These are phyloP conservation scores for Solanum microdontum DNA, from an alignment of 257 asterid species.

Conservation along the genomic window DNA sequence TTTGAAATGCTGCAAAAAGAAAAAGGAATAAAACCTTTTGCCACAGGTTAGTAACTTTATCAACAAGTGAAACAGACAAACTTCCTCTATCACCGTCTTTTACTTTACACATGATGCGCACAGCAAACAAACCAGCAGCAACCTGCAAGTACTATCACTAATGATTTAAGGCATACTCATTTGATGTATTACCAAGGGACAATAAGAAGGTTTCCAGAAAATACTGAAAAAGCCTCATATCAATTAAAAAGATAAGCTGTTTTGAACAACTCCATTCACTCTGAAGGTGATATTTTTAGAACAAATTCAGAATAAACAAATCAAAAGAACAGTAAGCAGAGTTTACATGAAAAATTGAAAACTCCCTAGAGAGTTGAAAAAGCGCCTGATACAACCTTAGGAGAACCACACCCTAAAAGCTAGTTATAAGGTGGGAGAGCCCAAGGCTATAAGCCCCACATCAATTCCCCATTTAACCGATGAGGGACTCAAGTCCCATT, in stretches of 20 bases:
- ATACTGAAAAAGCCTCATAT: neutral
- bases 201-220: neutral
- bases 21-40: constrained; percentile 43
- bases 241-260: neutral
- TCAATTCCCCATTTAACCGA: neutral
- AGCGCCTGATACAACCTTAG: neutral
- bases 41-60: constrained; percentile 37
- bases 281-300: neutral
- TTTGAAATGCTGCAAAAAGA: neutral
- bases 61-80: constrained; percentile 57
- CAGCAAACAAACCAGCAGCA: constrained; percentile 56
- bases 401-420: neutral
- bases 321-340: neutral
- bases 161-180: neutral
- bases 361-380: neutral
- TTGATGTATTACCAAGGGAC: neutral
- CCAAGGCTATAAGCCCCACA: neutral
- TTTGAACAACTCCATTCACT: neutral
- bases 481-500: neutral
- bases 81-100: constrained; percentile 56
- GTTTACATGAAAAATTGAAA: neutral
- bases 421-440: neutral
- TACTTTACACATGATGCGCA: constrained; percentile 59
- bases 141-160: constrained; percentile 32
- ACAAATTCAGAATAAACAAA: neutral